phyloP scores from a whole-genome alignment of 2,329 filamentous ascomycete genomes.

The Aureobasidium pullulans region DNA sequence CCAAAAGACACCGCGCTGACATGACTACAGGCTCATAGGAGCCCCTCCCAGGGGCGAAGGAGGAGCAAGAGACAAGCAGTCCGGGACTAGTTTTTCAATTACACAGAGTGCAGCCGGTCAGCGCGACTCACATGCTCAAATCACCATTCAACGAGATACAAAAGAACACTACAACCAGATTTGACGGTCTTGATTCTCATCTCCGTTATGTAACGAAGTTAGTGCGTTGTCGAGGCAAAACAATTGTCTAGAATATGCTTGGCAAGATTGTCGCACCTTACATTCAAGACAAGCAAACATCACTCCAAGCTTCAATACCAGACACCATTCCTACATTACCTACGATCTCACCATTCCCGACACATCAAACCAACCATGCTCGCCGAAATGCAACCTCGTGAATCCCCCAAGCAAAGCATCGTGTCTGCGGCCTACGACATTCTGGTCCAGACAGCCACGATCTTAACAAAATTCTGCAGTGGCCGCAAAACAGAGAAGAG shows the following conservation, averaged over 20 bases:
- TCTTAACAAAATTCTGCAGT: not conserved
- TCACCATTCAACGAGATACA: no score
- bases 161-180: no score
- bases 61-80: constrained; percentile 5
- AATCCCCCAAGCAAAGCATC: not conserved
- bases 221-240: not conserved
- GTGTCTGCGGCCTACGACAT: not conserved
- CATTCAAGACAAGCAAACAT: not conserved
- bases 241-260: not conserved
- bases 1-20: not conserved
- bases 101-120: no score
- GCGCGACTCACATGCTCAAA: no score
- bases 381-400: not conserved
- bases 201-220: no score
- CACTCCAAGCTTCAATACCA: not conserved
- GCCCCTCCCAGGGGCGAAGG: not conserved
- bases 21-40: not conserved
- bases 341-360: not conserved
- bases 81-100: no score
- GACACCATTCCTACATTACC: no score
- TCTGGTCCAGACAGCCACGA: not conserved
- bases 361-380: not conserved
- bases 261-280: not conserved
- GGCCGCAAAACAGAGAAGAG: not conserved
- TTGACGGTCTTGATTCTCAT: no score